A percentile compares a stretch with the other conserved stretches of the same genome.
phyloP scores from a whole-genome alignment of 2,329 filamentous ascomycete genomes.

The Arthrobotrys musiformis region DNA sequence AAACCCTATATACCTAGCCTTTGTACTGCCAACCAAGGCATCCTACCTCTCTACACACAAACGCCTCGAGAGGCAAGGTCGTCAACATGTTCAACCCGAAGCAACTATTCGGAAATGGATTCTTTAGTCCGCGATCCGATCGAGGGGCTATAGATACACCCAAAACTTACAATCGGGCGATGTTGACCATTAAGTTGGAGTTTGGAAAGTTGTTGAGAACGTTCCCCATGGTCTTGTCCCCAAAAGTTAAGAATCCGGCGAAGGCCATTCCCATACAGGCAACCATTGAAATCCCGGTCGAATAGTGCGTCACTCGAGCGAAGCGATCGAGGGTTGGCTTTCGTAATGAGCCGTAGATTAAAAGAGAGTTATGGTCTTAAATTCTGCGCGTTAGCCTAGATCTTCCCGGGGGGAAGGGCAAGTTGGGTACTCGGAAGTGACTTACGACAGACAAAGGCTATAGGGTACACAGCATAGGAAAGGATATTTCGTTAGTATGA shows the following conservation, averaged over 20 bases:
- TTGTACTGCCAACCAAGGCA: conserved; percentile 82
- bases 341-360: conserved; percentile 95
- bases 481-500: conserved; percentile 61
- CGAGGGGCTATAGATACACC: background rate
- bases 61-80: conserved; percentile 93
- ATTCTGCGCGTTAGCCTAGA: conserved; percentile 43
- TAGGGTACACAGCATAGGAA: background rate
- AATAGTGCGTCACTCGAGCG: conserved; percentile 90
- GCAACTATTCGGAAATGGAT: conserved; percentile 65
- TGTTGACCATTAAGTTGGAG: conserved; percentile 91
- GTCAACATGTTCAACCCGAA: conserved; percentile 99
- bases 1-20: conserved; percentile 72
- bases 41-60: conserved; percentile 84
- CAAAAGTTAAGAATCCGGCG: conserved; percentile 90
- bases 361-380: conserved; percentile 87
- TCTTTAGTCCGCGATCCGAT: background rate
- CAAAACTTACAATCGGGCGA: conserved; percentile 76
- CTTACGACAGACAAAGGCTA: conserved; percentile 75
- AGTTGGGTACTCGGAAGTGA: background rate
- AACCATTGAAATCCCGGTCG: conserved; percentile 87
- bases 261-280: conserved; percentile 90
- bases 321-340: conserved; percentile 97
- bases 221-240: conserved; percentile 90
- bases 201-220: conserved; percentile 97
- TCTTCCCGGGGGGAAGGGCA: background rate